A percentile compares a stretch with the other conserved stretches of the same genome.
Conservation (phyloP, 2,329 filamentous ascomycete genomes). For the Aspergillus sp. region DNA sequence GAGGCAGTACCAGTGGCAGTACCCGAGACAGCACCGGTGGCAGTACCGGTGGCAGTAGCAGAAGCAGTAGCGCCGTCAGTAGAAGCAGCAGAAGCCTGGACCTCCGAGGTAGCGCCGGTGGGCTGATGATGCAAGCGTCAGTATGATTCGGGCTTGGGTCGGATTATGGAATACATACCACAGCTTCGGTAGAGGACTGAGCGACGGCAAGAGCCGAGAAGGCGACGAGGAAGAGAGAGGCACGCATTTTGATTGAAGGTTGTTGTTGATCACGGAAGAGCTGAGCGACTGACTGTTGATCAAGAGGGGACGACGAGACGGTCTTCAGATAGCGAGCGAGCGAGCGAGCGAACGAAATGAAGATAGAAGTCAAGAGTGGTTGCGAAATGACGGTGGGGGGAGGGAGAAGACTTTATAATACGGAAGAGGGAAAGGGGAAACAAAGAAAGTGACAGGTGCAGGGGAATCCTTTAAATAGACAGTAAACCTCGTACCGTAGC, state of each 20-base stretch:
- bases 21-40: neutral
- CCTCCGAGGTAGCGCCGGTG: neutral
- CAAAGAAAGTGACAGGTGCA: conserved; percentile 17
- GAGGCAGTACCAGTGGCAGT: neutral
- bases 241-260: conserved; percentile 45
- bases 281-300: neutral
- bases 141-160: neutral
- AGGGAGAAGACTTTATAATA: conserved; percentile 15
- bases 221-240: conserved; percentile 44
- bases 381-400: conserved; percentile 10
- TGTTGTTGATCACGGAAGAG: conserved; percentile 6
- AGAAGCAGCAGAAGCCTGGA: neutral
- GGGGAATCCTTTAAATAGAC: conserved; percentile 18
- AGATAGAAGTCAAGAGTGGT: conserved; percentile 3
- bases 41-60: too few relatives aligned
- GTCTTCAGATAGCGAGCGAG: neutral
- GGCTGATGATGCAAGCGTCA: neutral
- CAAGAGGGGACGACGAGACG: neutral
- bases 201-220: conserved; percentile 45
- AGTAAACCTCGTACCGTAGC: too few relatives aligned
- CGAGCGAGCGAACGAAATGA: conserved; percentile 4
- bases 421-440: conserved; percentile 8
- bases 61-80: too few relatives aligned
- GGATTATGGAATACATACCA: conserved; percentile 18
- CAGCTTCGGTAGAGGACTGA: conserved; percentile 27